Percentiles rank a stretch among this genome's conserved stretches.
phyloP scores from a whole-genome alignment of 2,329 filamentous ascomycete genomes.

The Stromatinia cepivora region DNA sequence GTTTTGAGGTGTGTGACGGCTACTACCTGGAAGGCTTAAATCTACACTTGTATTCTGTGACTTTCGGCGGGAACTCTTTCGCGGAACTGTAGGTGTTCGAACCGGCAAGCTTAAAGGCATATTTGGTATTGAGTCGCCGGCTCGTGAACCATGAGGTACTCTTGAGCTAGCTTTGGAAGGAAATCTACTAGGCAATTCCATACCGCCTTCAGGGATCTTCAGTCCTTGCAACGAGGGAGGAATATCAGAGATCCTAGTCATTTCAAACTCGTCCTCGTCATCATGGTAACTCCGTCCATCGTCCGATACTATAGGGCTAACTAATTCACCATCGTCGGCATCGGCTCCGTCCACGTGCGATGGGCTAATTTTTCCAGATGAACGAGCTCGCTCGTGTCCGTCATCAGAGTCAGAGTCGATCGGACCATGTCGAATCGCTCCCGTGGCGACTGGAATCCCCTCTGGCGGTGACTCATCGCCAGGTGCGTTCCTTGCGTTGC shows the following conservation, averaged over 20 bases:
- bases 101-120: constrained; percentile 29
- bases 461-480: constrained; percentile 67
- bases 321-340: constrained; percentile 33
- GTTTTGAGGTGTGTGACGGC: constrained; percentile 28
- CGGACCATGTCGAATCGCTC: constrained; percentile 50
- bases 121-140: constrained; percentile 45
- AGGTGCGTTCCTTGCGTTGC: constrained; percentile 51
- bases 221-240: constrained; percentile 63
- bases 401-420: constrained; percentile 63
- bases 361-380: constrained; percentile 44
- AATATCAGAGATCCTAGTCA: constrained; percentile 48
- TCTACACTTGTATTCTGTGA: constrained; percentile 37
- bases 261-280: constrained; percentile 46
- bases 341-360: constrained; percentile 39
- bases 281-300: constrained; percentile 52
- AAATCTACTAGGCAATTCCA: constrained; percentile 58
- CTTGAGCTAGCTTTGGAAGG: constrained; percentile 57
- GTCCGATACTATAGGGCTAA: constrained; percentile 40
- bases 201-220: constrained; percentile 43
- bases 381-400: background rate
- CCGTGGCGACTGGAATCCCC: constrained; percentile 60
- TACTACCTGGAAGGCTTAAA: constrained; percentile 19
- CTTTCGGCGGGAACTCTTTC: constrained; percentile 68
- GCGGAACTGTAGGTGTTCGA: constrained; percentile 54
- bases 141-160: constrained; percentile 29